Conservation (phyloP, 139 green algal genomes). For the Coelastrella sp. region DNA sequence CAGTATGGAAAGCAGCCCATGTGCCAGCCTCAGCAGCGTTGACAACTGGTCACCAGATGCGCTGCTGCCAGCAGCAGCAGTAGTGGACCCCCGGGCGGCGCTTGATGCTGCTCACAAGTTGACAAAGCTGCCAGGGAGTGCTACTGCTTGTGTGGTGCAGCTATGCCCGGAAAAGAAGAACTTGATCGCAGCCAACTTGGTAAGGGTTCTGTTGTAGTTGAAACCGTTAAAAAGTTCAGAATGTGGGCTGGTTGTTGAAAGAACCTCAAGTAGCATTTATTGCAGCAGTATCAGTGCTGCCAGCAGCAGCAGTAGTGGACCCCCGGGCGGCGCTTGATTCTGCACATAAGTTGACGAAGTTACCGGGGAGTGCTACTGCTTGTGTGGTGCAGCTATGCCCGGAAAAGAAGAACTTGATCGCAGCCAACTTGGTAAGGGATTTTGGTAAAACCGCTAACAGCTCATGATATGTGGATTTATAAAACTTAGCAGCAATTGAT, state of each 20-base stretch:
- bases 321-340: conserved; percentile 65
- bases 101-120: conserved; percentile 71
- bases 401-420: conserved; percentile 50
- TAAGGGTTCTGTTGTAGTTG: conserved; percentile 13
- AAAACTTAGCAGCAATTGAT: neutral
- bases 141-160: conserved; percentile 80
- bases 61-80: neutral
- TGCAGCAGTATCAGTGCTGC: too few relatives aligned
- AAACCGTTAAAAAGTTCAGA: too few relatives aligned
- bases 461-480: too few relatives aligned
- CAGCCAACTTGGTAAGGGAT: conserved; percentile 72
- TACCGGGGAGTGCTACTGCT: conserved; percentile 80
- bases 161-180: conserved; percentile 58
- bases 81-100: conserved; percentile 53
- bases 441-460: too few relatives aligned
- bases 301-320: too few relatives aligned
- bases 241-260: too few relatives aligned
- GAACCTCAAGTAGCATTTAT: too few relatives aligned
- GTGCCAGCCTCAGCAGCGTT: conserved; percentile 12
- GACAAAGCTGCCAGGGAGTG: conserved; percentile 78
- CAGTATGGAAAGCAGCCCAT: neutral
- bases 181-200: conserved; percentile 74
- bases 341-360: conserved; percentile 73
- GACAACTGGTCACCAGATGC: neutral
- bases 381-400: conserved; percentile 77